Evolutionary conservation across 768 basidiomycete species (phyloP).

Genomic region (Megacollybia marginata): DNA sequence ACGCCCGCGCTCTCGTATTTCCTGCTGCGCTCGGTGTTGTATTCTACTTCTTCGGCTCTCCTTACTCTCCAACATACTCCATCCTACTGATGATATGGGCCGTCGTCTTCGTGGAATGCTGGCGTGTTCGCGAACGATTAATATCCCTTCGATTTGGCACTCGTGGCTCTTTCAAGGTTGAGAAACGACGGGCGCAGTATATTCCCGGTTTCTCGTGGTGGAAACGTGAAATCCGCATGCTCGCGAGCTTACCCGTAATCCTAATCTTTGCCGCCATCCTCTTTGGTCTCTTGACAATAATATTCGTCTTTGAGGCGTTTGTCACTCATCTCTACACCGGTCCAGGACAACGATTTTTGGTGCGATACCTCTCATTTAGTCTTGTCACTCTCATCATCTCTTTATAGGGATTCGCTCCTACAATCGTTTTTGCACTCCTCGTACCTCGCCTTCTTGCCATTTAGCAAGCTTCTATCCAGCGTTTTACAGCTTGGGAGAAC

Average conservation of each 20-base stretch:
- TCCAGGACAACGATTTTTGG: slow-evolving; percentile 71
- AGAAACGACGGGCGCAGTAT: slow-evolving; percentile 60
- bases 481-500: slow-evolving; percentile 87
- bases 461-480: slow-evolving; percentile 61
- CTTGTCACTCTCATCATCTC: slow-evolving; percentile 20
- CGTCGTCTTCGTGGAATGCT: slow-evolving; percentile 82
- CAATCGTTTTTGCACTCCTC: slow-evolving; percentile 70
- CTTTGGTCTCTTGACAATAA: slow-evolving; percentile 63
- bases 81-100: slow-evolving; percentile 77
- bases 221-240: slow-evolving; percentile 61
- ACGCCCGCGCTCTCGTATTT: slow-evolving; percentile 72
- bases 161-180: slow-evolving; percentile 68
- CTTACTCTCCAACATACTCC: slow-evolving; percentile 77
- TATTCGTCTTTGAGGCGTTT: slow-evolving; percentile 88
- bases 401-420: slow-evolving; percentile 68
- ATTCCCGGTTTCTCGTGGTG: slow-evolving; percentile 60
- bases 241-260: slow-evolving; percentile 68
- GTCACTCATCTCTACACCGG: slow-evolving; percentile 85
- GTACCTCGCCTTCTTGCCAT: slow-evolving; percentile 74
- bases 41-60: slow-evolving; percentile 62
- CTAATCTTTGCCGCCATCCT: slow-evolving; percentile 65
- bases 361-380: slow-evolving; percentile 29
- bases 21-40: slow-evolving; percentile 65
- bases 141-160: slow-evolving; percentile 82
- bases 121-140: slow-evolving; percentile 80